Base-by-base conservation (phyloP, 2,329 filamentous ascomycete genomes). In the Sordariomycetes sp. region DNA sequence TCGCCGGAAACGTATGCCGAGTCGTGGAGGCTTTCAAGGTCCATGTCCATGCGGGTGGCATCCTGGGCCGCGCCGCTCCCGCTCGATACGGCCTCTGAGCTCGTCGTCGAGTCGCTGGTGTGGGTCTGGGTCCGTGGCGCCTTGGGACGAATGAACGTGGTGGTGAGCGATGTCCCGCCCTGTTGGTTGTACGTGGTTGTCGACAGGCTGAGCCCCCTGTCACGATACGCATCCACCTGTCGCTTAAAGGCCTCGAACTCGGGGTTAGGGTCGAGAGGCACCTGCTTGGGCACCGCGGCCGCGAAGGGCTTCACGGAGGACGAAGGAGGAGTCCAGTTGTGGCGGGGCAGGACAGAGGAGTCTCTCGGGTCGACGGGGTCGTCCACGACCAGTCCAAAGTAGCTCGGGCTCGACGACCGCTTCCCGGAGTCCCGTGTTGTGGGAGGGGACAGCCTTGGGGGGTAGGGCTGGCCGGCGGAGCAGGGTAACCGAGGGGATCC, bases 181-280 rank as follows among this genome's bases (percentile, higher is more conserved):
- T 35, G 55, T 22, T 40, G 50, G 24, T 34, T 57, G 43, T 51
- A 57, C 12, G 55, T 51, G 11, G 55, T 52, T 14, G 55, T 57
- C n/a, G 55, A 52, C 7, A 53, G 32, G 22, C 55, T 53, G 2
- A 57, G 28, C 6, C 55, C 55, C 22, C 50, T 53, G 71, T 51
- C 55, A 12, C 74, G 72, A 63, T 85, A 86, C 40, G 81, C 77
- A 65, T 92, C 88, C n/a, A 83, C 81, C 66, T 90, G 86, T 62
- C 79, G 83, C 64, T 79, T 80, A 68, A 95, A 93, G 2, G 87
- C 87, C 68, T 93, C 89, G 62, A 88, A 93, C n/a, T 91, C 86
- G 7, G 88, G 82, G 65, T 92, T 91, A 37, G 86, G 83, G 65
- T 93, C 88, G 55, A 90, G 74, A 0, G 89, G 81, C 7, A 90